Evolutionary conservation across 305 asterid species (phyloP).

Genomic region (Fraxinus dipetala): DNA sequence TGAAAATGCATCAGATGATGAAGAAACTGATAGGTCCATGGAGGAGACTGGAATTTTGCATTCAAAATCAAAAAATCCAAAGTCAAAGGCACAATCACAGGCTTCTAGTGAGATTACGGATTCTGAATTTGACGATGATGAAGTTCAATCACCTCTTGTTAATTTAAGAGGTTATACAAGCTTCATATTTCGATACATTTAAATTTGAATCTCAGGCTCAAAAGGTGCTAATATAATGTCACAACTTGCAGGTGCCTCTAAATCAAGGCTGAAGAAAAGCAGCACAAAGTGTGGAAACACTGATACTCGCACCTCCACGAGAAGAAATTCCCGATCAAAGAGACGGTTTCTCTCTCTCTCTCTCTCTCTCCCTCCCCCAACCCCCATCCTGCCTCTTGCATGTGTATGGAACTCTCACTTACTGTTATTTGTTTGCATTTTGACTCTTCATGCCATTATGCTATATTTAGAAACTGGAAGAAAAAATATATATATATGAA

Average conservation of each 20-base stretch:
- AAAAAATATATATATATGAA: not conserved
- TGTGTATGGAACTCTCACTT: not conserved
- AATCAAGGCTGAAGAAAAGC: slow-evolving; percentile 45
- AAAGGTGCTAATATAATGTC: slow-evolving; percentile 2
- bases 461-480: not conserved
- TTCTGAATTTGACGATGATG: slow-evolving; percentile 49
- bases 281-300: slow-evolving; percentile 32
- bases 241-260: slow-evolving; percentile 52
- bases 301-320: slow-evolving; percentile 32
- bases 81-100: slow-evolving; percentile 40
- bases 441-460: not conserved
- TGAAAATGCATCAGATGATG: slow-evolving; percentile 53
- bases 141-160: slow-evolving; percentile 55
- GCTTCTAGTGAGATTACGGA: slow-evolving; percentile 58
- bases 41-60: slow-evolving; percentile 28
- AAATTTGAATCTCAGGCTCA: not conserved
- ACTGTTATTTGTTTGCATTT: not conserved
- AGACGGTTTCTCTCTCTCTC: slow-evolving; percentile 40
- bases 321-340: slow-evolving; percentile 45
- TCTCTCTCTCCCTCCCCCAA: not conserved
- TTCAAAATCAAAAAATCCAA: slow-evolving; percentile 31
- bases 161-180: slow-evolving; percentile 41
- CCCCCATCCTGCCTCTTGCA: not conserved
- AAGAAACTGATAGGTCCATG: slow-evolving; percentile 37
- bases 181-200: slow-evolving; percentile 17